Evolutionary conservation across 176 grass and related monocot species (phyloP).

Genomic region (Elaeis guineensis): DNA sequence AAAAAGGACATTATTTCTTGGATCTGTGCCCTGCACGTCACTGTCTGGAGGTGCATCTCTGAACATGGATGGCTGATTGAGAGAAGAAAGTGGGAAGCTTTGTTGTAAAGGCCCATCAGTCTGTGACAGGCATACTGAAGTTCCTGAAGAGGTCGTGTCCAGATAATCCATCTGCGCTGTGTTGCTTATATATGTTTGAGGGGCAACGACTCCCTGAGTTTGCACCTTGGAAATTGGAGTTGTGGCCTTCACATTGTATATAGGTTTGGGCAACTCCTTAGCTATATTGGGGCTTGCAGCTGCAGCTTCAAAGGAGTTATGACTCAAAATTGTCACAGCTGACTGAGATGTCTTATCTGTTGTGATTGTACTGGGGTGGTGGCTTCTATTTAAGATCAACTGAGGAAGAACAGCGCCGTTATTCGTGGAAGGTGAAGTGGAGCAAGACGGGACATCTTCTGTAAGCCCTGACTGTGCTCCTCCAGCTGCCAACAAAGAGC

Average conservation of each 20-base stretch:
- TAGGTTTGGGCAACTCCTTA: constrained; percentile 40
- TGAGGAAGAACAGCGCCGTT: constrained; percentile 42
- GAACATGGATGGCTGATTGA: constrained; percentile 59
- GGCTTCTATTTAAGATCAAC: constrained; percentile 29
- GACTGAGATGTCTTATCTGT: constrained; percentile 44
- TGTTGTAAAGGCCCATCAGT: constrained; percentile 71
- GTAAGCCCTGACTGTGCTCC: constrained; percentile 74
- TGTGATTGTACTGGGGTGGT: constrained; percentile 38
- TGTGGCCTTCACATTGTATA: constrained; percentile 49
- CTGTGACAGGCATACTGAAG: constrained; percentile 72
- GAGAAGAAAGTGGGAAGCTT: constrained; percentile 45
- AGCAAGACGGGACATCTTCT: constrained; percentile 83
- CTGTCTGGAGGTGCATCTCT: constrained; percentile 54
- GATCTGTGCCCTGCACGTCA: constrained; percentile 62
- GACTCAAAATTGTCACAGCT: constrained; percentile 28
- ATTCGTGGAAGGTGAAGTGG: constrained; percentile 65
- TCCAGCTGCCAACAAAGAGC: constrained; percentile 18
- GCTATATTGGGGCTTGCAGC: constrained; percentile 26
- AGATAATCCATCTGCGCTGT: constrained; percentile 55
- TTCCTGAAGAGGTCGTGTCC: constrained; percentile 85
- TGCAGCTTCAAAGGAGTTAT: constrained; percentile 41
- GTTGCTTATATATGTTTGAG: constrained; percentile 57
- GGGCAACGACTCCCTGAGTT: constrained; percentile 31
- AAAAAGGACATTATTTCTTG: constrained; percentile 67
- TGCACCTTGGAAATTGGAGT: constrained; percentile 39